These are phyloP conservation scores for Colletotrichum sublineola DNA, from an alignment of 2,329 filamentous ascomycete species.

Conservation along the genomic window DNA sequence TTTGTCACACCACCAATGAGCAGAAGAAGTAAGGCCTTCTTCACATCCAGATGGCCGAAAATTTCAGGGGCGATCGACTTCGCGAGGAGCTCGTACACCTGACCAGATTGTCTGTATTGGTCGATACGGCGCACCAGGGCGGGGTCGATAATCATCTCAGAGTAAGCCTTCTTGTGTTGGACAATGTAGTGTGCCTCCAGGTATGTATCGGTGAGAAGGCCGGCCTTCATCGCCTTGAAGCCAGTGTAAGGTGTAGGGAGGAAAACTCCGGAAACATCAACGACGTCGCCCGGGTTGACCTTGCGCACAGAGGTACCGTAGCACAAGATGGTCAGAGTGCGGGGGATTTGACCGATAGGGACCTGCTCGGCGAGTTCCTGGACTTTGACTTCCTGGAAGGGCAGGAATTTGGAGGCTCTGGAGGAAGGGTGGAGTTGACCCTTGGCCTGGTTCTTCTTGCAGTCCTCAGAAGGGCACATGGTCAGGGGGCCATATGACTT, in stretches of 20 bases:
- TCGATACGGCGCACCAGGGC: constrained; percentile 86
- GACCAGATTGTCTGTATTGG: constrained; percentile 84
- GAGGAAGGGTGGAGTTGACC: constrained; percentile 95
- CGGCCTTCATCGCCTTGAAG: constrained; percentile 96
- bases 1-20: constrained; percentile 97
- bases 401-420: constrained; percentile 95
- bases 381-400: constrained; percentile 98
- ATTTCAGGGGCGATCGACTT: constrained; percentile 98
- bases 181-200: constrained; percentile 92
- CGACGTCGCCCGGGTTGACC: constrained; percentile 92
- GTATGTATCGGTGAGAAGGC: constrained; percentile 97
- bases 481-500: constrained; percentile 91
- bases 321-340: constrained; percentile 89
- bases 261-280: constrained; percentile 96
- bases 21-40: constrained; percentile 95
- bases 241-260: constrained; percentile 98
- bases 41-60: constrained; percentile 95
- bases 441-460: constrained; percentile 89
- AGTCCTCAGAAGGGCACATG: constrained; percentile 91
- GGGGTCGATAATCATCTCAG: constrained; percentile 88
- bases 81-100: constrained; percentile 95
- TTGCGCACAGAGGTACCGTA: constrained; percentile 88
- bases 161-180: constrained; percentile 98
- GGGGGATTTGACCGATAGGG: constrained; percentile 95
- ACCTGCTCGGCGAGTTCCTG: constrained; percentile 99